Percentiles rank a stretch among this genome's conserved stretches.
Evolutionary conservation across 371 early-diverging fungal species (phyloP).

Genomic region (Nematocida major): DNA sequence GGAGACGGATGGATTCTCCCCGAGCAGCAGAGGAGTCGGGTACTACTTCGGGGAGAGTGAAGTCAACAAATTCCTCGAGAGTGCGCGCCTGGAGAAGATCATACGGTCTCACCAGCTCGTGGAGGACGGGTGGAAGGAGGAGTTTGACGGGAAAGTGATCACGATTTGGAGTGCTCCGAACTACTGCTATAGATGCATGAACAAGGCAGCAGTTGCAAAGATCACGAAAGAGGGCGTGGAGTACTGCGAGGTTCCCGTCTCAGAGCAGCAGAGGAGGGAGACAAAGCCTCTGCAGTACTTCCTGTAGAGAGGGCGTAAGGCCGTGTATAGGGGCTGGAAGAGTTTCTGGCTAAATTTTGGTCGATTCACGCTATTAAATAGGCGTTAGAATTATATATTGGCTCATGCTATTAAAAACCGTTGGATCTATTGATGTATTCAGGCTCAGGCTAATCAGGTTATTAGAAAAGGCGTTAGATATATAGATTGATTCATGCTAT

Average conservation of each 20-base stretch:
- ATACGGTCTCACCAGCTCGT: conserved; percentile 65
- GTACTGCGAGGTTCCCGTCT: conserved; percentile 16
- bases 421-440: too few species aligned
- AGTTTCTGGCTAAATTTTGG: too few species aligned
- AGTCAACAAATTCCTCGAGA: conserved; percentile 53
- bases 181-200: conserved; percentile 63
- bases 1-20: conserved; percentile 64
- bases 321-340: too few species aligned
- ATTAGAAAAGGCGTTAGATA: too few species aligned
- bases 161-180: conserved; percentile 66
- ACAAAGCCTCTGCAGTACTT: conserved; percentile 23
- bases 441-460: too few species aligned
- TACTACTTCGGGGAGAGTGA: conserved; percentile 57
- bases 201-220: conserved; percentile 59
- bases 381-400: too few species aligned
- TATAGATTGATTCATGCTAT: too few species aligned
- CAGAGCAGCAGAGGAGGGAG: conserved; percentile 11
- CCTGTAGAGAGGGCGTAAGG: not conserved
- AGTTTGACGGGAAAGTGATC: conserved; percentile 57
- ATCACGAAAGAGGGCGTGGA: conserved; percentile 11
- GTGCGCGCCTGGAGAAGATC: conserved; percentile 55
- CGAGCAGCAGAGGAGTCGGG: conserved; percentile 58
- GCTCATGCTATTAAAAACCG: too few species aligned
- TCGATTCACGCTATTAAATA: too few species aligned
- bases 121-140: conserved; percentile 62